Base-by-base conservation (phyloP, 192 early-diverging fungal genomes). In the Cetraspora pellucida region DNA sequence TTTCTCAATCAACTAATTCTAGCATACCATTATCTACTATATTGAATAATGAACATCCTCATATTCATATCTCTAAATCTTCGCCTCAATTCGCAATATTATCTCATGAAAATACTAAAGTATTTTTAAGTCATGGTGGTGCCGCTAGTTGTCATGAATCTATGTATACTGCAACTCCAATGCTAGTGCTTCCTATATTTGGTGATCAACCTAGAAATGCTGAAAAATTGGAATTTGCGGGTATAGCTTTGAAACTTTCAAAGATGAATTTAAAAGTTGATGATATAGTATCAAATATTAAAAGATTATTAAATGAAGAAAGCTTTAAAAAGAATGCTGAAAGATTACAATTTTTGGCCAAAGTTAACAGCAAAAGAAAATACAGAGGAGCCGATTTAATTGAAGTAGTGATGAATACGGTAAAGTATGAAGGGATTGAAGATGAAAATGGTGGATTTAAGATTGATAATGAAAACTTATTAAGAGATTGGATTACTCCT, bases 121-220 rank as follows among this genome's bases (percentile, higher is more conserved):
- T 82, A 2, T 84, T 84, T 58, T 27, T 84, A 16, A 78, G 69
- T 0, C 81, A 84, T 25, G 78, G 81, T 2, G 83, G 79, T 3
- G 74, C 77, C 7, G 55, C 46, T 11, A 80, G 79, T 14, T 37
- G 72, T 28, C 58, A 80, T n/a, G n/a, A n/a, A n/a, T n/a, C n/a
- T n/a, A n/a, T n/a, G n/a, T n/a, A n/a, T n/a, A n/a, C n/a, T n/a
- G 74, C 76, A 1, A 77, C 47, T 23, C 79, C 60, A 13, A 66
- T 82, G 57, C 46, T 84, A n/a, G 6, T 74, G 1, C 64, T 77
- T 27, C 83, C 81, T 10, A 80, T 80, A 2, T 31, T 43, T 45
- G 43, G 11, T n/a, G 44, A 67, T 47, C 44, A 67, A 67, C 17
- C 21, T 43, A 17, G 37, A 23, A 67, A 67, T 27, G 43, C 65